A percentile compares a stretch with the other conserved stretches of the same genome.
phyloP scores from a whole-genome alignment of 1,139 yeast genomes.

The Lodderomyces margitis region DNA sequence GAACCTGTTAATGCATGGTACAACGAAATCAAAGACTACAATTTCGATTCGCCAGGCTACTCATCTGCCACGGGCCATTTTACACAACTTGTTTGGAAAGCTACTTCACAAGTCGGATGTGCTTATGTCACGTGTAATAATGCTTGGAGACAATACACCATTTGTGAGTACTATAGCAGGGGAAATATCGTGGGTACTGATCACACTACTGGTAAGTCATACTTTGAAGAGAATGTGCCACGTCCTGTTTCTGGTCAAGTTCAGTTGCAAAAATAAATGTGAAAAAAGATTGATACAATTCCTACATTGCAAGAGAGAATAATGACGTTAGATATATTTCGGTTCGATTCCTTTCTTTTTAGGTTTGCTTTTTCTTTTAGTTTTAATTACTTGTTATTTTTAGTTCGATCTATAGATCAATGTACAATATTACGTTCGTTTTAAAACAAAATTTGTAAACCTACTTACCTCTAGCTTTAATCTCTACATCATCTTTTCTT shows the following conservation, averaged over 20 bases:
- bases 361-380: too few relatives aligned
- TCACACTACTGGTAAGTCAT: constrained; percentile 29
- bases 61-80: constrained; percentile 60
- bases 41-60: constrained; percentile 39
- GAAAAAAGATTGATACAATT: too few relatives aligned
- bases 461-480: too few relatives aligned
- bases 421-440: background rate
- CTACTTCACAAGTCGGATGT: constrained; percentile 70
- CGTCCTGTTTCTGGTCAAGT: constrained; percentile 23
- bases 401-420: background rate
- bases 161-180: constrained; percentile 63
- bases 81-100: constrained; percentile 85
- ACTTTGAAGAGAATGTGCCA: constrained; percentile 53
- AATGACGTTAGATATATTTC: too few relatives aligned
- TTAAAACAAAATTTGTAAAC: too few relatives aligned
- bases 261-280: constrained; percentile 4
- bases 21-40: constrained; percentile 61
- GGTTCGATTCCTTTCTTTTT: background rate
- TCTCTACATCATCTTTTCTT: too few relatives aligned
- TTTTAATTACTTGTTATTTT: too few relatives aligned
- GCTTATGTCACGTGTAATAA: constrained; percentile 53
- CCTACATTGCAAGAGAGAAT: too few relatives aligned
- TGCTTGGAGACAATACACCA: constrained; percentile 50
- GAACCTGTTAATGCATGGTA: constrained; percentile 85
- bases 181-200: constrained; percentile 55